Evolutionary conservation across 2,329 filamentous ascomycete species (phyloP).

Genomic region (Xylariales sp.): DNA sequence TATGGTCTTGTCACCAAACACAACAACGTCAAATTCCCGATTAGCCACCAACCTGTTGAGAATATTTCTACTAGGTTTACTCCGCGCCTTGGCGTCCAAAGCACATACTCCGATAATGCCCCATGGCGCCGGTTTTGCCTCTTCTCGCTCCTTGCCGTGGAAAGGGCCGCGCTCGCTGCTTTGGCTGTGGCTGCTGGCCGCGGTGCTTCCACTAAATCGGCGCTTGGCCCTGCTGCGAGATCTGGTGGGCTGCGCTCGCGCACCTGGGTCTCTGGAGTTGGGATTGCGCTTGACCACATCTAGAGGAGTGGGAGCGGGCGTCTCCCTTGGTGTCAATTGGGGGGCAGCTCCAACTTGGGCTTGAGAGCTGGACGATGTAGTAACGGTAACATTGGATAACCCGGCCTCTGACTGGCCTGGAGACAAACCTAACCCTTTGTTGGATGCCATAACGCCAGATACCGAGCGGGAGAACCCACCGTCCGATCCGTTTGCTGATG

Average conservation of each 20-base stretch:
- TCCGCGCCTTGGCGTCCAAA: constrained; percentile 90
- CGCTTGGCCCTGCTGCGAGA: constrained; percentile 68
- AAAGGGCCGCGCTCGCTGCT: constrained; percentile 60
- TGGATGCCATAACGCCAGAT: constrained; percentile 41
- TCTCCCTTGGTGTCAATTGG: constrained; percentile 40
- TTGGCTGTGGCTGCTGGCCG: constrained; percentile 75
- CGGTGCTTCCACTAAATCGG: constrained; percentile 76
- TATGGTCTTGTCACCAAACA: constrained; percentile 98
- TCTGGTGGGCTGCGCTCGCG: constrained; percentile 42
- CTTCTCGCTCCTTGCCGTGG: constrained; percentile 48
- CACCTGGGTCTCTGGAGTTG: constrained; percentile 19
- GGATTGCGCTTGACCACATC: constrained; percentile 42
- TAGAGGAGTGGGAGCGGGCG: constrained; percentile 33
- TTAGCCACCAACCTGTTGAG: constrained; percentile 87
- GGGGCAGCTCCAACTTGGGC: constrained; percentile 34
- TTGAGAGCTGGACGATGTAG: constrained; percentile 45
- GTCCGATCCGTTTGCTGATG: constrained; percentile 52
- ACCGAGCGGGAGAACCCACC: constrained; percentile 33
- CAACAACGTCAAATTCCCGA: constrained; percentile 90
- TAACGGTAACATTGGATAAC: constrained; percentile 48
- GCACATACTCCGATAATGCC: constrained; percentile 89
- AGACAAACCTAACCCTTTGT: constrained; percentile 31
- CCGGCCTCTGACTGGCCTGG: constrained; percentile 46
- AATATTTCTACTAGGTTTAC: constrained; percentile 95
- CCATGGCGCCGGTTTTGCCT: constrained; percentile 54